Base-by-base conservation (phyloP, 257 asterid species). In the Prunella vulgaris region DNA sequence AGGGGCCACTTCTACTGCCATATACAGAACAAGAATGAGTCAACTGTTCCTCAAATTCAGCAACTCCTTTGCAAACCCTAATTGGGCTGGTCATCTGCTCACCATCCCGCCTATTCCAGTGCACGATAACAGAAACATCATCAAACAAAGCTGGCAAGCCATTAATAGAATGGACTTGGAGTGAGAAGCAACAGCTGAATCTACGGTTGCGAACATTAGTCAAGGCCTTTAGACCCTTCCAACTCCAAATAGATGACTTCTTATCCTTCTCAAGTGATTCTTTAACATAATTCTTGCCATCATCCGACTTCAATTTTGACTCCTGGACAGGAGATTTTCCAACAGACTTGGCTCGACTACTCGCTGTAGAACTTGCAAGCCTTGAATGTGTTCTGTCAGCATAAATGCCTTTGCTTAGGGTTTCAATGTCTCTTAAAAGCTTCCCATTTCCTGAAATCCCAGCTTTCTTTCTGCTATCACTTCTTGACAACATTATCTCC, bases 321-420 rank as follows among this genome's bases (percentile, higher is more conserved):
- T 85, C 90, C 0, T 88, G 92, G 40, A 79, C 61, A 12, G 59
- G 85, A 24, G 82, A 33, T 76, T 91, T 94, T 9, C 83, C 93
- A n/a, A 87, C 80, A 8, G 97, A 87, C 80, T 94, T 94, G 38
- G 97, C 87, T 70, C 97, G 84, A 66, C 96, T 89, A 71, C 95
- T 89, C 0, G 80, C 93, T 5, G 97, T 86, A 14, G 99, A 89
- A 69, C 80, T 83, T 57, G 86, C 75, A 60, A 87, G 83, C 81
- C 92, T 86, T 3, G 87, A 64, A 66, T 63, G 74, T 21, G 80
- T 63, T 71, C 82, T 90, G 35, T 87, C 89, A 20, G 51, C 77
- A 74, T 91, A 75, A 46, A 87, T 80, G 69, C 93, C 80, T 75
- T 79, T 91, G 71, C 80, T 87, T 77, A 94, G 70, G 21, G 96